phyloP scores from a whole-genome alignment of 2,329 filamentous ascomycete genomes.

The Diaporthe citrichinensis region DNA sequence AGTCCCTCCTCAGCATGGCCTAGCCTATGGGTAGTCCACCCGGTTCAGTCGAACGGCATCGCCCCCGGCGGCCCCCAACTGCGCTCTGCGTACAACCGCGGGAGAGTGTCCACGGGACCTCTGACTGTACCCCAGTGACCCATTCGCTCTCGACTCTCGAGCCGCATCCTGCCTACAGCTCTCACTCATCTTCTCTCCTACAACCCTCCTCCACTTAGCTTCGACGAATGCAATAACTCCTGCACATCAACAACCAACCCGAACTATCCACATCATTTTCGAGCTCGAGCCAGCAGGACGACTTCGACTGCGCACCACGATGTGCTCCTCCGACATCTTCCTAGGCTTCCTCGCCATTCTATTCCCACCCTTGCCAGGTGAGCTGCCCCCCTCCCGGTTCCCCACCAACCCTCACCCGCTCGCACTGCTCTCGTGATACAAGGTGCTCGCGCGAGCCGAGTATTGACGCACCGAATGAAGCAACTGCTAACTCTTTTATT shows the following conservation, averaged over 20 bases:
- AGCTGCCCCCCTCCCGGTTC: constrained; percentile 47
- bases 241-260: background rate
- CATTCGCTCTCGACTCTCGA: constrained; percentile 18
- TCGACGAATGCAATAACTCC: background rate
- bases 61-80: constrained; percentile 16
- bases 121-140: background rate
- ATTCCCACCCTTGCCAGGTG: constrained; percentile 76
- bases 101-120: background rate
- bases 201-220: background rate
- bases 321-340: constrained; percentile 75
- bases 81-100: background rate
- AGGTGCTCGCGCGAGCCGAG: background rate
- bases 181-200: constrained; percentile 6
- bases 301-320: constrained; percentile 48
- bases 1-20: constrained; percentile 21
- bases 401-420: background rate
- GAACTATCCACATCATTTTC: background rate
- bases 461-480: background rate
- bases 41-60: constrained; percentile 3
- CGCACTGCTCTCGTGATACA: constrained; percentile 9
- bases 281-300: constrained; percentile 2
- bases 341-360: constrained; percentile 75
- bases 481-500: constrained; percentile 48
- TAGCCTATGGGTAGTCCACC: background rate
- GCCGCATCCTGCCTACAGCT: constrained; percentile 28